These are phyloP conservation scores for Schwanniomyces pseudopolymorphus DNA, from an alignment of 805 yeast species.

Conservation along the genomic window DNA sequence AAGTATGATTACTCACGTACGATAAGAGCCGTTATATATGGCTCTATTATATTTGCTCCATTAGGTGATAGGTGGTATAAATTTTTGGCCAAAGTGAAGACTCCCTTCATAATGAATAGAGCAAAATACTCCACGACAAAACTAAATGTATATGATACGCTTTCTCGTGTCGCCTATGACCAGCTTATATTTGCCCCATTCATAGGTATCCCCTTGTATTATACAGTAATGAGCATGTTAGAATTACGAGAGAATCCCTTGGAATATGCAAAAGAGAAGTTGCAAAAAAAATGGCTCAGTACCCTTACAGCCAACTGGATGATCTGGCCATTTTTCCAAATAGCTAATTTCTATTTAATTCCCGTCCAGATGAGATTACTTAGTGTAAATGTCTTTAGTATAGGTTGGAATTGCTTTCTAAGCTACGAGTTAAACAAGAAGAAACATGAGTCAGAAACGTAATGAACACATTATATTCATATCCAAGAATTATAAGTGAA, in stretches of 20 bases:
- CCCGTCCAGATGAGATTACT: slow-evolving; percentile 72
- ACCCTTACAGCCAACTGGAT: slow-evolving; percentile 76
- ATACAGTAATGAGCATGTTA: slow-evolving; percentile 61
- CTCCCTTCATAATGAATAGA: slow-evolving; percentile 23
- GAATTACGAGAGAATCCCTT: slow-evolving; percentile 48
- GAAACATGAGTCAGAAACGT: neutral
- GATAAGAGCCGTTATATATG: slow-evolving; percentile 64
- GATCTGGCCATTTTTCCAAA: slow-evolving; percentile 90
- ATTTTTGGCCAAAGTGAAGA: slow-evolving; percentile 42
- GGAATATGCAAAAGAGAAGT: slow-evolving; percentile 39
- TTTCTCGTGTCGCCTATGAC: slow-evolving; percentile 60
- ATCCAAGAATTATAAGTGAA: no score
- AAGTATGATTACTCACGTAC: slow-evolving; percentile 57
- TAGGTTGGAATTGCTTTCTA: slow-evolving; percentile 82
- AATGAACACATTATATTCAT: neutral
- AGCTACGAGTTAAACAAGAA: slow-evolving; percentile 44
- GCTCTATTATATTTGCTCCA: slow-evolving; percentile 73
- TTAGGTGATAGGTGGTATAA: slow-evolving; percentile 73
- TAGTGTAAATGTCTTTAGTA: slow-evolving; percentile 67
- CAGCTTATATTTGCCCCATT: slow-evolving; percentile 78
- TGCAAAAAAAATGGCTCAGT: slow-evolving; percentile 56
- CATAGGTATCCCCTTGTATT: slow-evolving; percentile 69
- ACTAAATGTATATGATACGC: slow-evolving; percentile 15
- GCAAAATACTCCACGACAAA: neutral
- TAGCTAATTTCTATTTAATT: slow-evolving; percentile 69